Evolutionary conservation across 2,329 filamentous ascomycete genomes (phyloP), one percentile per base, ranked within the genome.

Genomic region (Tolypocladium amazonense): DNA sequence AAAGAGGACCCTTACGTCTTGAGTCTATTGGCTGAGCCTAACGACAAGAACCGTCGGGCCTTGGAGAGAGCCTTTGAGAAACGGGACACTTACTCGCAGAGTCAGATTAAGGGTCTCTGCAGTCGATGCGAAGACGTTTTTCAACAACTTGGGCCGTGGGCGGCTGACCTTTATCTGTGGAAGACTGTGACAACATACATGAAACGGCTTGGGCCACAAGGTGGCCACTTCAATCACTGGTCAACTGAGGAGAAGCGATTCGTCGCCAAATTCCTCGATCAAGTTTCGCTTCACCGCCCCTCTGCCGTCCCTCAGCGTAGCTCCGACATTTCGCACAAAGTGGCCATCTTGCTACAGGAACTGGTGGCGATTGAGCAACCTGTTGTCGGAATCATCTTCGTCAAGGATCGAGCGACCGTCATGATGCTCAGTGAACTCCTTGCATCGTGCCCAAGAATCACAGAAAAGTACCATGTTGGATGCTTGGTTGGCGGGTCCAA

Each of bases 311-410:
- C 67, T 6, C 62, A 62, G 7, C 52, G 45, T 1, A n/a, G 52
- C 1, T 27, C 59, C 2, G 65, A 73, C 8, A 58, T 87, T 0
- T 85, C 87, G 0, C 67, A 79, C n/a, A 90, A 91, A 66, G 76
- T 83, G 2, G 65, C 69, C 23, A 70, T 73, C 7, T 74, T 92
- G 20, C 70, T 90, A 3, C 60, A 71, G 5, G 73, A 81, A 5
- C 78, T 88, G 20, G 63, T 82, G 1, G 66, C 68, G 1, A 69
- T 73, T 15, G 70, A 79, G 2, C 70, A 77, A 1, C 68, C 72
- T 1, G 71, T 77, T 0, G 78, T 81, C 4, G 85, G 86, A 0
- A 85, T 92, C 20, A 72, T 92, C 0, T 92, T 92, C 64, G 88
- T 83, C 30, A 76, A 81, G 60, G 83, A 89, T 66, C 75, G 87